A percentile compares a stretch with the other conserved stretches of the same genome.
Conservation (phyloP, 179 eudicot species). For the Carnegiea gigantea region DNA sequence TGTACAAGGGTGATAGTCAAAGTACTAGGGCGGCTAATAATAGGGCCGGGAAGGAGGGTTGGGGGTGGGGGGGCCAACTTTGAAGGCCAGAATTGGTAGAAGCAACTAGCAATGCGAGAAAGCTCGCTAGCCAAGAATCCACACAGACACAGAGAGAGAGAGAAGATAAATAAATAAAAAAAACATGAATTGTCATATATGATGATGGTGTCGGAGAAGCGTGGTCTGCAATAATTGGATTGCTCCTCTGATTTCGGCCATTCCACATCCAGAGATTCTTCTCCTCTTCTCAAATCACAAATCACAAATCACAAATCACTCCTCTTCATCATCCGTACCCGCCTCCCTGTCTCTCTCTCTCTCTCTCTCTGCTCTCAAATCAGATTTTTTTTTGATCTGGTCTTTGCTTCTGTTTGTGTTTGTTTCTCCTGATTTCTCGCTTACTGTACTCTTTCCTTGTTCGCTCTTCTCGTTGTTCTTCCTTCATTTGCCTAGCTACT, state of each 20-base stretch:
- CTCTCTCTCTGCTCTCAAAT: background rate
- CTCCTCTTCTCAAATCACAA: background rate
- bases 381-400: no score
- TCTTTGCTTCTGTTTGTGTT: background rate
- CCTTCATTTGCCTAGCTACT: background rate
- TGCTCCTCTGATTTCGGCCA: conserved; percentile 14
- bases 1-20: background rate
- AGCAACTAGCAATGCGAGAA: no score
- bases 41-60: background rate
- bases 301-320: background rate
- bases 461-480: background rate
- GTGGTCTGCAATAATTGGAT: conserved; percentile 29
- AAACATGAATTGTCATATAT: background rate
- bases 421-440: conserved; percentile 9
- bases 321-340: background rate
- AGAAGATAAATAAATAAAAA: background rate
- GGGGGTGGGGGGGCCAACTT: conserved; percentile 4
- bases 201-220: conserved; percentile 26
- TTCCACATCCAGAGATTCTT: background rate
- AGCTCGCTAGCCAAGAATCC: background rate
- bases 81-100: background rate
- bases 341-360: no score
- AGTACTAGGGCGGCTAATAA: conserved; percentile 8
- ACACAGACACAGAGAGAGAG: background rate
- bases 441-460: background rate